These are phyloP conservation scores for Pseudocercospora pini-densiflorae DNA, from an alignment of 2,329 filamentous ascomycete genomes.

Conservation along the genomic window DNA sequence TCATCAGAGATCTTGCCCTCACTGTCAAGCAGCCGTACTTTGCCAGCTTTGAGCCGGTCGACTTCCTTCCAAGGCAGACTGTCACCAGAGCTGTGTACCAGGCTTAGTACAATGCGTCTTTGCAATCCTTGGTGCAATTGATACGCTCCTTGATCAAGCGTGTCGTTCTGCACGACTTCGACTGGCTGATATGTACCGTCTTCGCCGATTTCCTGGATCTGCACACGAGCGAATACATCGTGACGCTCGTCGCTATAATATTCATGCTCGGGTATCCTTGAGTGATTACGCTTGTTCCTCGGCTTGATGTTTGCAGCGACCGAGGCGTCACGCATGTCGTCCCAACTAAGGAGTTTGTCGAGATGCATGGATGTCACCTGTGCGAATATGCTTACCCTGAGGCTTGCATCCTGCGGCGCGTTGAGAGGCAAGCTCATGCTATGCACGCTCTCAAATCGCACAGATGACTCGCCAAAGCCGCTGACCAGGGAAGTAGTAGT, in stretches of 20 bases:
- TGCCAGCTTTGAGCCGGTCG: constrained; percentile 74
- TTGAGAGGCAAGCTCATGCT: constrained; percentile 92
- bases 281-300: constrained; percentile 56
- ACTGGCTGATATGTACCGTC: constrained; percentile 89
- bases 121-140: constrained; percentile 96
- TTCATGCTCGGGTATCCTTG: constrained; percentile 70
- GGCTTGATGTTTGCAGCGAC: constrained; percentile 59
- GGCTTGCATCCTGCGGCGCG: constrained; percentile 71
- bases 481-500: constrained; percentile 95
- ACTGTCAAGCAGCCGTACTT: constrained; percentile 81
- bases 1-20: constrained; percentile 79
- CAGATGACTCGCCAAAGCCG: constrained; percentile 89
- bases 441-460: constrained; percentile 96
- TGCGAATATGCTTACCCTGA: constrained; percentile 90
- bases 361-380: constrained; percentile 91
- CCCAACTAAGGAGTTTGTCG: constrained; percentile 97
- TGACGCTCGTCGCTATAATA: constrained; percentile 94
- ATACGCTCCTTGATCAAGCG: constrained; percentile 86
- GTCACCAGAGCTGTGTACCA: constrained; percentile 91
- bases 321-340: constrained; percentile 86
- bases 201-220: constrained; percentile 91
- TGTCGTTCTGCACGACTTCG: constrained; percentile 84
- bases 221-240: constrained; percentile 84
- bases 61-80: constrained; percentile 86
- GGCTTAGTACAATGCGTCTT: constrained; percentile 79